Base-by-base conservation (phyloP, 129 eudicot genomes). In the Artemisia argyi region DNA sequence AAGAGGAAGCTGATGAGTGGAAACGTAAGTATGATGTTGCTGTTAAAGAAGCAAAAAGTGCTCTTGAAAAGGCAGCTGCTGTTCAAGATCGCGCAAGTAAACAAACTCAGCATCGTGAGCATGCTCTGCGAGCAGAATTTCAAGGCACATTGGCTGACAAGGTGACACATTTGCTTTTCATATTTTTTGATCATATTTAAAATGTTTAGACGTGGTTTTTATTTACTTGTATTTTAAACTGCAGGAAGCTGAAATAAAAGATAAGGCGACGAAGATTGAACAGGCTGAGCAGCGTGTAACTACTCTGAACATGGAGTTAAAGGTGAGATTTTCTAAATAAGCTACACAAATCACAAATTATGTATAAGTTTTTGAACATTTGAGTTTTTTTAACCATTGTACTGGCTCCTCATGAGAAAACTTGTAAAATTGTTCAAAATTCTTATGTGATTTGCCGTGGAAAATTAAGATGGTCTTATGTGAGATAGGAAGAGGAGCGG, bases 1-100 rank as follows among this genome's bases (percentile, higher is more conserved):
- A 86, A 74, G 99, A 83, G 69, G 99, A 91, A 82, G 99, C 99
- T 3, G 89, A 65, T 60, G 99, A 95, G 80, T 95, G 99, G 99
- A 91, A 88, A 75, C 87, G 99, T 7, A 95, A 91, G 83, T 95
- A 86, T 67, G 95, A 91, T 50, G 65, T 91, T 63, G 99, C 99
- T 60, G 94, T 82, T 15, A 83, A 81, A 69, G 95, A 95, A 81
- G 88, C 91, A 3, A 95, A 95, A 71, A 80, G 65, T 76, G 99
- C 99, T 8, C 86, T 95, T 13, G 97, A 88, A 80, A 95, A 95
- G 73, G 99, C 96, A 64, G 96, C 97, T 74, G 75, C 76, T 73
- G 87, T 91, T 30, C 97, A 88, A 75, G 97, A 95, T 17, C 87
- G 94, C 30, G 69, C 94, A 44, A 95, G 78, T 75, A 84, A 83